Evolutionary conservation across 1,139 yeast genomes (phyloP).

Genomic region (Pichia sp.): DNA sequence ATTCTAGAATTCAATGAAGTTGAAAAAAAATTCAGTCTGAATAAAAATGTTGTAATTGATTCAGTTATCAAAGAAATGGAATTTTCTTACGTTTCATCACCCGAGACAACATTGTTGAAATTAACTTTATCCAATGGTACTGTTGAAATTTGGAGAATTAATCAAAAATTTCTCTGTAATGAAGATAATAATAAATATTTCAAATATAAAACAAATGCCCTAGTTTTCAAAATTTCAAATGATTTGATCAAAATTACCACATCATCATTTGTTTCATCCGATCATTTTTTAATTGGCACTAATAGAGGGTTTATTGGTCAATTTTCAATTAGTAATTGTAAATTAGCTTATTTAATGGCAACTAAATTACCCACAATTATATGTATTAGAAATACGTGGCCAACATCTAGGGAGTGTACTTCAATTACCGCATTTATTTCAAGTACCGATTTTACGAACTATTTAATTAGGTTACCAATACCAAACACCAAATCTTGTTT

Average conservation of each 20-base stretch:
- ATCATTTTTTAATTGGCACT: conserved; percentile 54
- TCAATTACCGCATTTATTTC: conserved; percentile 17
- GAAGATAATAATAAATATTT: neutral
- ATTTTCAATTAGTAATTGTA: conserved; percentile 30
- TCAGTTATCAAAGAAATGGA: conserved; percentile 10
- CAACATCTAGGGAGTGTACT: conserved; percentile 1
- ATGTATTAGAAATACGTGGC: conserved; percentile 13
- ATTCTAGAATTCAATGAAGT: conserved; percentile 1
- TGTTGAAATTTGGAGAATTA: conserved; percentile 45
- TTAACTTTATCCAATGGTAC: conserved; percentile 20
- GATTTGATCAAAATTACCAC: conserved; percentile 7
- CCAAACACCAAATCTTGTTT: conserved; percentile 4
- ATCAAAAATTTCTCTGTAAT: conserved; percentile 16
- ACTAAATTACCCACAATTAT: conserved; percentile 19
- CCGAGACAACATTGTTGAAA: neutral
- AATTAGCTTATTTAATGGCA: conserved; percentile 22
- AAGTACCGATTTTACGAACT: conserved; percentile 17
- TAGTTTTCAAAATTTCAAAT: conserved; percentile 2
- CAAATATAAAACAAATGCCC: neutral
- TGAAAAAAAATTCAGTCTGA: neutral
- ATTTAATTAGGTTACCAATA: conserved; percentile 18
- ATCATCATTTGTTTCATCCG: conserved; percentile 32
- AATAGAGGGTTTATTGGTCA: conserved; percentile 64
- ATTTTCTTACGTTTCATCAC: conserved; percentile 5
- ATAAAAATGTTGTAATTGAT: conserved; percentile 6